Percentiles rank a stretch among this genome's conserved stretches.
These are phyloP conservation scores for Fraxinus greggii DNA, from an alignment of 305 asterid species.

Conservation along the genomic window DNA sequence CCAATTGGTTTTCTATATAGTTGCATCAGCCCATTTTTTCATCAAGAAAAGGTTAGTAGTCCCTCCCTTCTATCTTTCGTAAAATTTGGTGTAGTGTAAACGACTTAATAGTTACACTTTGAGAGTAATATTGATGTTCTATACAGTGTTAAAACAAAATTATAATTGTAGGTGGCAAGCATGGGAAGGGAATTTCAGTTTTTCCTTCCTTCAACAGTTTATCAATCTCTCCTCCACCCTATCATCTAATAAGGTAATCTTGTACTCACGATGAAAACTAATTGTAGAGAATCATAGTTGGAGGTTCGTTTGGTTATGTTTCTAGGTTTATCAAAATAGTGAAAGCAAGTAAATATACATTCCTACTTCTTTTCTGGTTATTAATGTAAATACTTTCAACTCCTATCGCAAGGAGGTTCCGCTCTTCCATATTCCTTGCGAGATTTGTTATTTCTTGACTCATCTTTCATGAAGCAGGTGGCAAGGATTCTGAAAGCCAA, in stretches of 20 bases:
- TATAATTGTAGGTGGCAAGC: constrained; percentile 66
- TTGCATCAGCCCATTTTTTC: constrained; percentile 59
- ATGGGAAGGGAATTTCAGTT: constrained; percentile 52
- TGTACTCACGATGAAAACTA: constrained; percentile 22
- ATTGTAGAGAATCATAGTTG: not conserved
- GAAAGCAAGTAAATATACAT: not conserved
- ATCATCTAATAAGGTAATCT: constrained; percentile 69
- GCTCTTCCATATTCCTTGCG: constrained; percentile 11
- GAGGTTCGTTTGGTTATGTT: not conserved
- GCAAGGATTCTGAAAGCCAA: constrained; percentile 58
- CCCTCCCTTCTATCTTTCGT: not conserved
- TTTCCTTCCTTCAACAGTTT: constrained; percentile 45
- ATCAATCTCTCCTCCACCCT: constrained; percentile 47
- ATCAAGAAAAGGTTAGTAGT: constrained; percentile 74
- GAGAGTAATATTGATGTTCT: constrained; percentile 17
- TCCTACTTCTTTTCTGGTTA: constrained; percentile 7
- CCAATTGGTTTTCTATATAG: constrained; percentile 55
- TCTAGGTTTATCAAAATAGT: constrained; percentile 18
- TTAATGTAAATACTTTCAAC: constrained; percentile 12
- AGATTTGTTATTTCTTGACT: constrained; percentile 17
- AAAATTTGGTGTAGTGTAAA: not conserved
- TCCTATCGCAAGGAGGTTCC: constrained; percentile 1
- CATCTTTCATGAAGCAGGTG: constrained; percentile 48
- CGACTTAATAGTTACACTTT: not conserved
- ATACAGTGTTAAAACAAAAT: constrained; percentile 31